Percentiles rank a stretch among this genome's conserved stretches.
phyloP scores from a whole-genome alignment of 345 rosid species.

The Rhizophora apiculata region DNA sequence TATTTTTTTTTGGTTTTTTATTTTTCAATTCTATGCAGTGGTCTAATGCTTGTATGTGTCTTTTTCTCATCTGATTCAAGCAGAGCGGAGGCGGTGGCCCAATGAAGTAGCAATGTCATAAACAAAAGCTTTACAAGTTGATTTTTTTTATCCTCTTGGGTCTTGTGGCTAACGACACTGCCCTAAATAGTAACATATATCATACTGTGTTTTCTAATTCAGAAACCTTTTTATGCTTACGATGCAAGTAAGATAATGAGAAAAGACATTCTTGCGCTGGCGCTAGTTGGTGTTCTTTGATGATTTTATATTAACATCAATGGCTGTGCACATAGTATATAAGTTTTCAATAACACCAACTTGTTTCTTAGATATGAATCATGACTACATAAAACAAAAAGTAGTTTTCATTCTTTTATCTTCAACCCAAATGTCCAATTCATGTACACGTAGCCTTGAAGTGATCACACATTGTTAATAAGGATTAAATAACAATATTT shows the following conservation, averaged over 20 bases:
- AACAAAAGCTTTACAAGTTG: background rate
- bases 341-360: too few species aligned
- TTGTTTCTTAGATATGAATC: too few species aligned
- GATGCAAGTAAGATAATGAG: conserved; percentile 13
- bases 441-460: too few species aligned
- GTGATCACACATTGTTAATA: too few species aligned
- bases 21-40: conserved; percentile 1
- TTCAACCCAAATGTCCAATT: too few species aligned
- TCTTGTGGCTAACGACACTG: background rate
- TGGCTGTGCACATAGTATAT: too few species aligned
- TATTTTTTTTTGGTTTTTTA: conserved; percentile 12
- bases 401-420: too few species aligned
- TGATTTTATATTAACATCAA: too few species aligned
- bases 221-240: background rate
- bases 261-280: background rate
- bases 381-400: too few species aligned
- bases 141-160: background rate
- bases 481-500: too few species aligned
- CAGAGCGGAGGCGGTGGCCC: conserved; percentile 25
- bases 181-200: background rate
- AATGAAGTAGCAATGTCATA: background rate
- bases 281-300: too few species aligned
- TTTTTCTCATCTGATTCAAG: conserved; percentile 19
- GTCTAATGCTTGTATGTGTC: conserved; percentile 27
- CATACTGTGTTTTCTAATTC: conserved; percentile 11